phyloP scores from a whole-genome alignment of 1,139 yeast genomes.

The Sugiyamaella pinicola region DNA sequence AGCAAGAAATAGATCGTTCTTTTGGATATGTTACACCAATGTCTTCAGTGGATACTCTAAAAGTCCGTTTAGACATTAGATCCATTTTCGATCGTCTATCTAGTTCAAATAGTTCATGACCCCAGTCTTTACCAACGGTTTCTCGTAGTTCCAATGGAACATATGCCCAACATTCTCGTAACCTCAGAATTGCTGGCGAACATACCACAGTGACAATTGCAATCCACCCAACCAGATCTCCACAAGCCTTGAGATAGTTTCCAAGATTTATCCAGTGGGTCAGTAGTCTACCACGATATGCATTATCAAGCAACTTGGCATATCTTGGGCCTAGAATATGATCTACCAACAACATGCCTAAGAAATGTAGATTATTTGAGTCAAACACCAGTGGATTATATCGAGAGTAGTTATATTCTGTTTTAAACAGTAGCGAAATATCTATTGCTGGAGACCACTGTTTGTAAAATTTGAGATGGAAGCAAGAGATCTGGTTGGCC shows the following conservation, averaged over 20 bases:
- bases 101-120: constrained; percentile 87
- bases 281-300: constrained; percentile 63
- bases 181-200: constrained; percentile 77
- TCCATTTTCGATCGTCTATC: constrained; percentile 71
- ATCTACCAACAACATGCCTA: constrained; percentile 68
- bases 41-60: constrained; percentile 87
- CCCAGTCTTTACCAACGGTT: constrained; percentile 81
- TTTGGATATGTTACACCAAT: constrained; percentile 77
- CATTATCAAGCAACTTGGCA: constrained; percentile 31
- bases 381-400: constrained; percentile 68
- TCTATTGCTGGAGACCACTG: constrained; percentile 78
- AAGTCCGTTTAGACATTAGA: constrained; percentile 51
- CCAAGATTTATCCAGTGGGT: constrained; percentile 90
- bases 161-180: constrained; percentile 73
- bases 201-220: constrained; percentile 85
- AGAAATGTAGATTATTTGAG: constrained; percentile 71
- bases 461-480: constrained; percentile 43
- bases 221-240: constrained; percentile 95
- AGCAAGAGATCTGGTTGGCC: constrained; percentile 44
- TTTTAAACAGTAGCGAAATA: constrained; percentile 55
- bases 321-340: constrained; percentile 62
- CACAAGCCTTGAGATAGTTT: constrained; percentile 70
- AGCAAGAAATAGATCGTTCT: constrained; percentile 81
- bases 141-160: constrained; percentile 65
- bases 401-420: constrained; percentile 48